Conservation (phyloP, 1,284 basidiomycete species). For the Heimioporus punctisporus region DNA sequence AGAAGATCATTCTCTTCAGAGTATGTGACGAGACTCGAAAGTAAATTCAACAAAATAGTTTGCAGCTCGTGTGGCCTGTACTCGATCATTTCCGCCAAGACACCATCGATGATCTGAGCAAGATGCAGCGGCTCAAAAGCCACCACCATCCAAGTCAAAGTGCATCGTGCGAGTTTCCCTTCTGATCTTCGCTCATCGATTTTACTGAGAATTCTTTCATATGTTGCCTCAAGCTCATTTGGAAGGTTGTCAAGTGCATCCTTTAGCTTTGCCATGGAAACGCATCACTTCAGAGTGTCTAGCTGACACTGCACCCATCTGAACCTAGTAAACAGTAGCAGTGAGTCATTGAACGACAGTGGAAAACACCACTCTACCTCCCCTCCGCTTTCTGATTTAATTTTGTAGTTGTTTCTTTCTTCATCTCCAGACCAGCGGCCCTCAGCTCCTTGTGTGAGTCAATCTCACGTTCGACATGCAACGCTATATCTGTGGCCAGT, state of each 20-base stretch:
- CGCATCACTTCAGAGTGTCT: background rate
- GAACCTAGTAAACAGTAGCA: background rate
- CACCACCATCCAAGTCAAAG: background rate
- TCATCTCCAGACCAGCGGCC: background rate
- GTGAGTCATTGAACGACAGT: background rate
- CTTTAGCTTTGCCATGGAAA: background rate
- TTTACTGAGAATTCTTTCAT: background rate
- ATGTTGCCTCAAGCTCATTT: background rate
- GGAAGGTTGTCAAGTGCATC: background rate
- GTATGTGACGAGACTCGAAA: conserved; percentile 5
- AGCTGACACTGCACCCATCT: conserved; percentile 5
- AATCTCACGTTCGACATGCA: background rate
- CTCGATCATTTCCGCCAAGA: background rate
- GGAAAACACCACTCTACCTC: background rate
- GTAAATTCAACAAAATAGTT: background rate
- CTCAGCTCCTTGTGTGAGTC: background rate
- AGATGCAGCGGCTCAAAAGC: background rate
- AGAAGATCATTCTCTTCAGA: background rate
- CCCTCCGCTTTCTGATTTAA: background rate
- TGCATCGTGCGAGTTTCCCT: background rate
- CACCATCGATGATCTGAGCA: background rate
- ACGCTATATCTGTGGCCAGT: background rate
- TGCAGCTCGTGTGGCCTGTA: background rate
- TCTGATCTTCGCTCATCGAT: conserved; percentile 1
- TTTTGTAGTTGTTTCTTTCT: background rate